Evolutionary conservation across 2,329 filamentous ascomycete species (phyloP).

Genomic region (Gaeumannomyces sp.): DNA sequence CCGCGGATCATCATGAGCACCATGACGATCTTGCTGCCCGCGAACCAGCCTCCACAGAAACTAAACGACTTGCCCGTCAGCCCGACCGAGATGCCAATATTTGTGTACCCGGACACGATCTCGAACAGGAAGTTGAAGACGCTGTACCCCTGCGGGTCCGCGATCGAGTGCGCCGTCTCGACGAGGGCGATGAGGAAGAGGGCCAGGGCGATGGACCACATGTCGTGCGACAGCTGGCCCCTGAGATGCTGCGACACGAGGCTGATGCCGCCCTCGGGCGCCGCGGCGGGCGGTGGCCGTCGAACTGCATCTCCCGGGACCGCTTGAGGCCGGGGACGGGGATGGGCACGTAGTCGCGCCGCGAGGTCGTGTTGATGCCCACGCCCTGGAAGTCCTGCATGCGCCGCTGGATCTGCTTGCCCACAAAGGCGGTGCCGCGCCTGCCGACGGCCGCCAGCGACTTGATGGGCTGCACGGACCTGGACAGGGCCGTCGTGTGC

Average conservation of each 20-base stretch:
- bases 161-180: conserved; percentile 48
- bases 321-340: conserved; percentile 11
- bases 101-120: conserved; percentile 50
- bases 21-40: conserved; percentile 48
- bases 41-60: conserved; percentile 47
- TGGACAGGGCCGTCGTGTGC: conserved; percentile 4
- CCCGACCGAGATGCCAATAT: conserved; percentile 52
- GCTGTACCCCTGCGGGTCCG: conserved; percentile 45
- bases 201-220: conserved; percentile 59
- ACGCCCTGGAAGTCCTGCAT: conserved; percentile 20
- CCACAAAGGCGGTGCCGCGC: conserved; percentile 22
- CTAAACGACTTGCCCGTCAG: conserved; percentile 39
- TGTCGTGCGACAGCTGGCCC: conserved; percentile 59
- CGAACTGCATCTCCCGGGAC: conserved; percentile 10
- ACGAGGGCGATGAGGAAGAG: conserved; percentile 55
- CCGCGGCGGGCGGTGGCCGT: conserved; percentile 5
- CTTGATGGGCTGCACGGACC: conserved; percentile 7
- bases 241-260: conserved; percentile 44
- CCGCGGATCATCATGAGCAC: conserved; percentile 50
- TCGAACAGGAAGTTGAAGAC: conserved; percentile 57
- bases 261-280: conserved; percentile 16
- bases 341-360: conserved; percentile 2
- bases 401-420: conserved; percentile 22
- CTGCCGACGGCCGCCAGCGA: conserved; percentile 14
- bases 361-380: conserved; percentile 15